Percentiles rank a stretch among this genome's conserved stretches.
phyloP scores from a whole-genome alignment of 805 yeast species.

The Yamadazyma sp. region DNA sequence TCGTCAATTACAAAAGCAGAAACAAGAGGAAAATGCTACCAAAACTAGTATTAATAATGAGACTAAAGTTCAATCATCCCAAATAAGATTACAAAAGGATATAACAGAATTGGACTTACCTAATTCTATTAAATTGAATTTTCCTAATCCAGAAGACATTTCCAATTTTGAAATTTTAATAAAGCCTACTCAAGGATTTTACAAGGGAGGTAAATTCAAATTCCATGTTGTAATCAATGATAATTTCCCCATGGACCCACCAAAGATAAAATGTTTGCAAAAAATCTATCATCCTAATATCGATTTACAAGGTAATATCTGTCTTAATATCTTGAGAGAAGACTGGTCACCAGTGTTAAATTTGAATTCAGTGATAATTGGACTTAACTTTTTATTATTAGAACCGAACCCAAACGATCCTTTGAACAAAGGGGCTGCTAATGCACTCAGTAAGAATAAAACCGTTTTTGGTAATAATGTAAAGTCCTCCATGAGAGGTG shows the following conservation, averaged over 20 bases:
- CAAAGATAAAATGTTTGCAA: conserved; percentile 69
- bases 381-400: conserved; percentile 77
- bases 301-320: conserved; percentile 84
- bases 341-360: conserved; percentile 96
- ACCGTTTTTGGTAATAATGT: conserved; percentile 56
- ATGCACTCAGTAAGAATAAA: conserved; percentile 37
- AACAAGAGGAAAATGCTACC: conserved; percentile 45
- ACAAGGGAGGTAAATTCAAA: conserved; percentile 62
- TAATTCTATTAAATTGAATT: conserved; percentile 47
- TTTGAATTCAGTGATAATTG: conserved; percentile 76
- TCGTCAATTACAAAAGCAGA: conserved; percentile 56
- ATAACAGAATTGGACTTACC: conserved; percentile 68
- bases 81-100: conserved; percentile 73
- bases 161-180: conserved; percentile 60
- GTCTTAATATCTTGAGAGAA: conserved; percentile 85
- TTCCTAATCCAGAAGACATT: conserved; percentile 53
- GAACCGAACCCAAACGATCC: conserved; percentile 95
- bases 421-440: conserved; percentile 86
- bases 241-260: conserved; percentile 90
- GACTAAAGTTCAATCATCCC: conserved; percentile 52
- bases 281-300: conserved; percentile 92
- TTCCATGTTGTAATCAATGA: conserved; percentile 66
- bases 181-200: conserved; percentile 70
- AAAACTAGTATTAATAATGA: conserved; percentile 19
- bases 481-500: conserved; percentile 68